Conservation (phyloP, 2,329 filamentous ascomycete species). For the Sphaerulina vaccinii region DNA sequence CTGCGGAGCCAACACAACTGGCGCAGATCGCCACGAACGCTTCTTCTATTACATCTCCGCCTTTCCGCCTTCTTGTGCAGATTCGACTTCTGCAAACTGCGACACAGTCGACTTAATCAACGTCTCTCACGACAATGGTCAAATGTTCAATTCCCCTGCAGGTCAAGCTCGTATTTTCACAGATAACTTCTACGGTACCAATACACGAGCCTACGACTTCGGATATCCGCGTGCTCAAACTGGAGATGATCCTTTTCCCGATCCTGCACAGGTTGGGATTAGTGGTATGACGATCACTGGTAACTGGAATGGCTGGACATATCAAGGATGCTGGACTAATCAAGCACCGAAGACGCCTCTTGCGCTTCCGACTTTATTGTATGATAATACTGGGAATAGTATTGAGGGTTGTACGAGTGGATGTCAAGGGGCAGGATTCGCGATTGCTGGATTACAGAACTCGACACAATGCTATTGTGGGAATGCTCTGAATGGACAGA, state of each 20-base stretch:
- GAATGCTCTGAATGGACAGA: conserved; percentile 27
- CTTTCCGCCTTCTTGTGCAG: conserved; percentile 34
- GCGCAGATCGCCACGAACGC: conserved; percentile 38
- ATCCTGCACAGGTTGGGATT: conserved; percentile 1
- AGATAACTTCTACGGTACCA: conserved; percentile 38
- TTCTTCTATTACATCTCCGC: conserved; percentile 39
- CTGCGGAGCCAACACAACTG: conserved; percentile 35
- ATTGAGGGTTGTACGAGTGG: conserved; percentile 33
- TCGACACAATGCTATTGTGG: conserved; percentile 37
- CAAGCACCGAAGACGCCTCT: conserved; percentile 19
- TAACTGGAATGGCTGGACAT: conserved; percentile 31
- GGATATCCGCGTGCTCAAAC: conserved; percentile 35
- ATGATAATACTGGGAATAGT: conserved; percentile 27
- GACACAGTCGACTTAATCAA: conserved; percentile 37
- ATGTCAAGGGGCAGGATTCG: conserved; percentile 33
- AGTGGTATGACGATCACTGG: conserved; percentile 9
- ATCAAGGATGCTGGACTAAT: conserved; percentile 38
- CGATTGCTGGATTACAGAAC: conserved; percentile 37
- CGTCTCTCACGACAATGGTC: conserved; percentile 35
- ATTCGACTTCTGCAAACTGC: conserved; percentile 27
- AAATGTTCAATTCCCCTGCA: conserved; percentile 36
- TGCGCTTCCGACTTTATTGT: conserved; percentile 29
- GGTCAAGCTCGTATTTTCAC: conserved; percentile 37
- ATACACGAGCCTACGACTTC: conserved; percentile 33
- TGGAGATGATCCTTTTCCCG: conserved; percentile 25